phyloP scores from a whole-genome alignment of 2,329 filamentous ascomycete genomes.

The Hymenoscyphus infarciens region DNA sequence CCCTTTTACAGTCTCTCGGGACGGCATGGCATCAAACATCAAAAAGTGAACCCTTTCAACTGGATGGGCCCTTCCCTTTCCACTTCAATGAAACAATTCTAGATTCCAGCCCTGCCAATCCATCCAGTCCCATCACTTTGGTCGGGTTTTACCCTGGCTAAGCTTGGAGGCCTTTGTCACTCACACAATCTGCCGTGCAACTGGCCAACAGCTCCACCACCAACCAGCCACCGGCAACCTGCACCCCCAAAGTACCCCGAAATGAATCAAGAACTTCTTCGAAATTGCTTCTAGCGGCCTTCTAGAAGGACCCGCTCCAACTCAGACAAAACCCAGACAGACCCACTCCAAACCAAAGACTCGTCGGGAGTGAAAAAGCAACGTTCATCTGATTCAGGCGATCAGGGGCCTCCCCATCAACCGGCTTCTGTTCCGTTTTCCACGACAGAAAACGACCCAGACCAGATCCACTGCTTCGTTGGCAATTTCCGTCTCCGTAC shows the following conservation, averaged over 20 bases:
- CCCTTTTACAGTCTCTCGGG: not conserved
- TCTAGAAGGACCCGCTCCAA: slow-evolving; percentile 4
- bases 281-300: slow-evolving; percentile 1
- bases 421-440: slow-evolving; percentile 12
- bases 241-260: not conserved
- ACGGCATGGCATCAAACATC: slow-evolving; percentile 3
- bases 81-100: not conserved
- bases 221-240: slow-evolving; percentile 3
- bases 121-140: not conserved
- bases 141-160: not conserved
- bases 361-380: slow-evolving; percentile 2
- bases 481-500: slow-evolving; percentile 13
- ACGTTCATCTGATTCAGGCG: slow-evolving; percentile 12
- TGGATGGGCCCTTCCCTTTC: not conserved
- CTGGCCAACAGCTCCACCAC: slow-evolving; percentile 7
- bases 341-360: not conserved
- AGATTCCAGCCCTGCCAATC: not conserved
- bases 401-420: slow-evolving; percentile 4
- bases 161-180: not conserved
- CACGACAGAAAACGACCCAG: not conserved
- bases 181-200: slow-evolving; percentile 9
- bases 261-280: not conserved
- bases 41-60: not conserved
- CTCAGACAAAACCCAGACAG: not conserved
- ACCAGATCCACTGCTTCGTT: slow-evolving; percentile 1